phyloP scores from a whole-genome alignment of 2,329 filamentous ascomycete genomes.

The Trichoderma sp. region DNA sequence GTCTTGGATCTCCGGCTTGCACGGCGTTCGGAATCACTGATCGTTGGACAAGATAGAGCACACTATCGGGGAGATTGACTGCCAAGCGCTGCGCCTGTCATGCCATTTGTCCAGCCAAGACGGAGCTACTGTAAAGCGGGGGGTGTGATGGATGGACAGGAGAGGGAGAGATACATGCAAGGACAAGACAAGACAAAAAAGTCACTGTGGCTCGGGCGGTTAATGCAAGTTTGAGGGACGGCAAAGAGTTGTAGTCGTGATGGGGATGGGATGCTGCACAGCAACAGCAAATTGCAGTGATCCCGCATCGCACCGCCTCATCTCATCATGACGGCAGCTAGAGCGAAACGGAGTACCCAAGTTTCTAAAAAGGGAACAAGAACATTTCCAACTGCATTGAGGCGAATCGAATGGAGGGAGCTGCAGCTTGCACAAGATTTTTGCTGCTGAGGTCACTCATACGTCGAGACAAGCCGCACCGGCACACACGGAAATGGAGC shows the following conservation, averaged over 20 bases:
- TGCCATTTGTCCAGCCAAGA: neutral
- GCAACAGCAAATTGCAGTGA: neutral
- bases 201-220: neutral
- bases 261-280: neutral
- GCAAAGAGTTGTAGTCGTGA: neutral
- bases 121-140: neutral
- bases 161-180: neutral
- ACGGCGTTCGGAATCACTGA: neutral
- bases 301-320: neutral
- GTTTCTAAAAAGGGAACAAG: neutral
- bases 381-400: neutral
- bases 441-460: constrained; percentile 18
- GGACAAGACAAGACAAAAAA: neutral
- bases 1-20: neutral
- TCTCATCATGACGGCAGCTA: constrained; percentile 9
- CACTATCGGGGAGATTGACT: neutral
- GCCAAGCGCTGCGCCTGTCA: neutral
- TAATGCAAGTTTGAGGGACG: neutral
- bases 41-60: neutral
- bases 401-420: no score
- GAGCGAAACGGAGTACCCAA: neutral
- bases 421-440: neutral
- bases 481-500: constrained; percentile 3
- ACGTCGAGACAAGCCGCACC: constrained; percentile 11
- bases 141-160: neutral